Conservation (phyloP, 2,329 filamentous ascomycete species). For the Calonectria crousiana region DNA sequence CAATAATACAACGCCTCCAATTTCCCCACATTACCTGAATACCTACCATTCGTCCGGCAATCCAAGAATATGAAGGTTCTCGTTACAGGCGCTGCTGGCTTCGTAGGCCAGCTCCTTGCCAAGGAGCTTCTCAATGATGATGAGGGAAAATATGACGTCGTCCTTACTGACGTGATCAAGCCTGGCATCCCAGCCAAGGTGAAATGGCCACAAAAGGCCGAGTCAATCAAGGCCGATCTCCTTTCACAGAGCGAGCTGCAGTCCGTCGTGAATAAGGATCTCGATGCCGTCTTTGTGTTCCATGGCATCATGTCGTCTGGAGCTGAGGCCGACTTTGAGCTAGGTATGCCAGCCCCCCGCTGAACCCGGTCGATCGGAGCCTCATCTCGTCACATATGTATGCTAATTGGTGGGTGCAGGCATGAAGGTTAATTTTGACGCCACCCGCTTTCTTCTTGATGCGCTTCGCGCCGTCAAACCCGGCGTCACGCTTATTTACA, state of each 20-base stretch:
- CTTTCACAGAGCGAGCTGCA: constrained; percentile 9
- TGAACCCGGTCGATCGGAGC: not conserved
- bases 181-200: constrained; percentile 58
- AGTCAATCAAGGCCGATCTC: constrained; percentile 25
- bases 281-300: constrained; percentile 66
- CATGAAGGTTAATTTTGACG: constrained; percentile 66
- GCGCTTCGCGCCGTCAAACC: constrained; percentile 57
- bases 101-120: constrained; percentile 71
- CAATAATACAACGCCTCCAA: not conserved
- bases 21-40: not conserved
- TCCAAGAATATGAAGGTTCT: constrained; percentile 53
- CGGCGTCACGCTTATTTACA: constrained; percentile 67
- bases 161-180: constrained; percentile 66
- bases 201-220: constrained; percentile 43
- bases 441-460: constrained; percentile 65
- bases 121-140: constrained; percentile 60
- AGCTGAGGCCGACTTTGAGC: constrained; percentile 68
- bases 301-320: constrained; percentile 75
- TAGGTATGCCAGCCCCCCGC: constrained; percentile 48
- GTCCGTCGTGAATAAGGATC: constrained; percentile 37
- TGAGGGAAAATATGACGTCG: constrained; percentile 53
- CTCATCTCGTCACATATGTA: not conserved
- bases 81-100: constrained; percentile 72
- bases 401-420: not conserved
- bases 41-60: too few relatives aligned